Conservation (phyloP, 1,284 basidiomycete species). For the Sporisorium scitamineum region DNA sequence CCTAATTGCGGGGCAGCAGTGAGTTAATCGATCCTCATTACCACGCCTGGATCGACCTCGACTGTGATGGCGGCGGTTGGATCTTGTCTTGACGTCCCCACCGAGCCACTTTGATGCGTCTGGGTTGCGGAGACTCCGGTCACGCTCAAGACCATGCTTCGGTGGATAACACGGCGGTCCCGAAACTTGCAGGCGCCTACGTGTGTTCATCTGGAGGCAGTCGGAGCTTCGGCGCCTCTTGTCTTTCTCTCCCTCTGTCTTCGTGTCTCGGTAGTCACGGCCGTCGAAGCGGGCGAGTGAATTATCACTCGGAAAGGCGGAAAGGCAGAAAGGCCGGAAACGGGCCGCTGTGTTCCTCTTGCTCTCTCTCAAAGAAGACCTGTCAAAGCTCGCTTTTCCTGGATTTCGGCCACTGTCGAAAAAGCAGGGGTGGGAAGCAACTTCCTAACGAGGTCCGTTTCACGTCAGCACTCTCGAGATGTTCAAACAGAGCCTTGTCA, state of each 20-base stretch:
- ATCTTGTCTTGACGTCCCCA: not conserved
- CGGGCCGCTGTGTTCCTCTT: not conserved
- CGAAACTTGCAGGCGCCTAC: not conserved
- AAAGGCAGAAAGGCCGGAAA: not conserved
- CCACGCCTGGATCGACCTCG: not conserved
- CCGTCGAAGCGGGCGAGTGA: not conserved
- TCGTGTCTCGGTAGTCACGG: constrained; percentile 6
- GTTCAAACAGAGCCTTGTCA: too few relatives aligned
- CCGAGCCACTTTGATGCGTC: not conserved
- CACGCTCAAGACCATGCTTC: not conserved
- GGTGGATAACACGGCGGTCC: not conserved
- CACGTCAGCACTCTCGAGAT: not conserved
- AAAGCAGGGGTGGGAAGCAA: not conserved
- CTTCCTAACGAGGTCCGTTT: not conserved
- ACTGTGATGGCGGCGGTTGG: not conserved
- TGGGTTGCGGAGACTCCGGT: not conserved
- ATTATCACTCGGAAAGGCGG: not conserved
- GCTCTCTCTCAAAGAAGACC: too few relatives aligned
- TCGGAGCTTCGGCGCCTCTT: not conserved
- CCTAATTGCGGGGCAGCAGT: too few relatives aligned
- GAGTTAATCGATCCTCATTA: not conserved
- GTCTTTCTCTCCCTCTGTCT: not conserved
- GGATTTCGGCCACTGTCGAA: not conserved
- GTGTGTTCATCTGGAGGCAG: not conserved
- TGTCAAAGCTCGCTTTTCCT: too few relatives aligned